A percentile compares a stretch with the other conserved stretches of the same genome.
phyloP scores from a whole-genome alignment of 2,329 filamentous ascomycete genomes.

The Aurifilum marmelostoma region DNA sequence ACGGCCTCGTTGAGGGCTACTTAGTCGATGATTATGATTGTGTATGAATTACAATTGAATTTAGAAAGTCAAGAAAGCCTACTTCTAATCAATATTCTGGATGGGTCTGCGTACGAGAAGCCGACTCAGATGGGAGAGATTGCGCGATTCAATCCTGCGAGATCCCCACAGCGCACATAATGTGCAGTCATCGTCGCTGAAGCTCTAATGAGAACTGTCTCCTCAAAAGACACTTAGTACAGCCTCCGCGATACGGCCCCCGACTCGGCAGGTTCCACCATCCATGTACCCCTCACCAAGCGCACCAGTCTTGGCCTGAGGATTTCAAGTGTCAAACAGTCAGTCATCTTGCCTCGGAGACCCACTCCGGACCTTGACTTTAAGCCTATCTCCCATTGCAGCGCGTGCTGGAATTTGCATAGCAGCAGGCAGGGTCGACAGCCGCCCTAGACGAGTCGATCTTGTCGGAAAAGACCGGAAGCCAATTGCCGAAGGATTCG shows the following conservation, averaged over 20 bases:
- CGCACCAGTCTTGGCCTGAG: background rate
- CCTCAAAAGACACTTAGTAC: no score
- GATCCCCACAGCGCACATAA: no score
- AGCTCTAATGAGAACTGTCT: background rate
- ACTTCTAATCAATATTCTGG: constrained; percentile 13
- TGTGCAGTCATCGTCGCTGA: no score
- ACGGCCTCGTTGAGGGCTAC: constrained; percentile 14
- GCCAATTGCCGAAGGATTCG: background rate
- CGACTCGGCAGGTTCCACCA: background rate
- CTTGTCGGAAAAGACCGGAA: background rate
- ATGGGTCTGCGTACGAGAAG: background rate
- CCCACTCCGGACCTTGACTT: constrained; percentile 9
- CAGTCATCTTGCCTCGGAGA: background rate
- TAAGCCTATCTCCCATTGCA: constrained; percentile 1
- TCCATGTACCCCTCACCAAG: background rate
- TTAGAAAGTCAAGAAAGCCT: constrained; percentile 20
- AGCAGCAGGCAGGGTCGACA: constrained; percentile 1
- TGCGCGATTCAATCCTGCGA: no score
- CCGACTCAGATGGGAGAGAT: background rate
- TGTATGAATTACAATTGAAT: constrained; percentile 30
- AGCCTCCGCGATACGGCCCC: background rate
- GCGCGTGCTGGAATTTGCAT: background rate
- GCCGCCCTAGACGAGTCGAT: background rate
- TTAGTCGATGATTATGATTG: constrained; percentile 17
- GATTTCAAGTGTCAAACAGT: background rate